Conservation (phyloP, 2,329 filamentous ascomycete species). For the Penicillium janthinellum region DNA sequence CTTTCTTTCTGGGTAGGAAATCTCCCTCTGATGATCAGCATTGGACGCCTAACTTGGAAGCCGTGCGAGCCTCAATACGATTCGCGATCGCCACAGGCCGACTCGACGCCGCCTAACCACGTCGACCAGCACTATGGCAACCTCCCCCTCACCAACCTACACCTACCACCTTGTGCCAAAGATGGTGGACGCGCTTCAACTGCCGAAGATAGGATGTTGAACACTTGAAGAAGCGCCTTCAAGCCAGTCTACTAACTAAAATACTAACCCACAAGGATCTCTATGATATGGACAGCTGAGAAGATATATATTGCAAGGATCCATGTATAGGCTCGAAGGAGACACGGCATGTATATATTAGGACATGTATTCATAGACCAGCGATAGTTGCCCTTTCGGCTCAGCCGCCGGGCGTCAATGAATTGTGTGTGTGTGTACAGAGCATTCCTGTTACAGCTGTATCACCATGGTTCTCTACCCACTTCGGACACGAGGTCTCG, state of each 20-base stretch:
- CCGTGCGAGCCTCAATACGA: conserved; percentile 32
- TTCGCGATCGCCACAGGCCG: conserved; percentile 33
- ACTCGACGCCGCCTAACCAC: conserved; percentile 30
- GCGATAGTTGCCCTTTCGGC: conserved; percentile 30
- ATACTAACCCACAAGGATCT: no score
- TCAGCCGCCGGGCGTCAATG: conserved; percentile 26
- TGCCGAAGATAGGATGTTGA: no score
- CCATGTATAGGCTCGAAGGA: no score
- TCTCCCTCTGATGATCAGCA: conserved; percentile 23
- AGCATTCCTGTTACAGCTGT: no score
- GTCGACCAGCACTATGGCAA: conserved; percentile 14
- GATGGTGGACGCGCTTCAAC: conserved; percentile 36
- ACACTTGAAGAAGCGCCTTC: no score
- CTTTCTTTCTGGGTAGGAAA: conserved; percentile 33
- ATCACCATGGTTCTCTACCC: no score
- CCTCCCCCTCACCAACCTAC: conserved; percentile 14
- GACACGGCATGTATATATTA: no score
- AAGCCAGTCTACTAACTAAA: no score
- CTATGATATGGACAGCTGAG: no score
- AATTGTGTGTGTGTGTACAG: conserved; percentile 2
- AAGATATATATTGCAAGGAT: no score
- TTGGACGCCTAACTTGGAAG: conserved; percentile 34
- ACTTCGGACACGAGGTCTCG: no score
- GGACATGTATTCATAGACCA: no score
- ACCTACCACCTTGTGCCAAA: conserved; percentile 30